Evolutionary conservation across 176 grass and related monocot genomes (phyloP), one percentile per base, ranked within the genome.

Genomic region (Zizania latifolia): DNA sequence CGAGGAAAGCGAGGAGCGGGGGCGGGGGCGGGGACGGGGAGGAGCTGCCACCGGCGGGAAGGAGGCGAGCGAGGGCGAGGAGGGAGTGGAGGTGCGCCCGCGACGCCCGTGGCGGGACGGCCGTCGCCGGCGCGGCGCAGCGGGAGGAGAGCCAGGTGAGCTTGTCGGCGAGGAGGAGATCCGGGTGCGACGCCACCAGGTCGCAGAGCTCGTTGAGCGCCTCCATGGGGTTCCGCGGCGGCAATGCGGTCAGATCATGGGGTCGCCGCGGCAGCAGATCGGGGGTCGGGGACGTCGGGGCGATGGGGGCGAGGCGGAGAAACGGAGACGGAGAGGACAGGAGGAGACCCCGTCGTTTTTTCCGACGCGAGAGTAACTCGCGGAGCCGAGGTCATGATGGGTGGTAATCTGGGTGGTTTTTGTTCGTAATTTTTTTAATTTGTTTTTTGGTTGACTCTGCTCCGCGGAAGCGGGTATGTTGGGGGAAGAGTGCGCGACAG

Each of bases 201-300:
- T 94, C 91, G 82, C 91, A 94, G 84, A 99, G 95, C 82, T 99
- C 88, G 80, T 88, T 88, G 50, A 99, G 90, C 65, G 90, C 90
- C 81, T 97, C 94, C 94, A 97, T 97, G 43, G 34, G 71, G 46
- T 51, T 69, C 40, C 38, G 77, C 44, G 43, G 65, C 75, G 78
- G 74, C 72, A 86, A 83, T 81, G 70, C 48, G 55, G 69, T 83
- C 74, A 86, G 84, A 87, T 80, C 75, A 92, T 82, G 81, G n/a
- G n/a, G 79, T 48, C 40, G 67, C 12, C 44, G 58, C 76, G 28
- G 34, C 24, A 11, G 53, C 55, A 31, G 77, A 85, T 84, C 86
- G 86, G 80, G 32, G 68, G 24, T 3, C 12, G 65, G 5, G 65
- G n/a, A n/a, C n/a, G n/a, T n/a, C n/a, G n/a, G n/a, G n/a, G n/a